Evolutionary conservation across 2,329 filamentous ascomycete genomes (phyloP), one percentile per base, ranked within the genome.

Genomic region (Macrophomina phaseolina): DNA sequence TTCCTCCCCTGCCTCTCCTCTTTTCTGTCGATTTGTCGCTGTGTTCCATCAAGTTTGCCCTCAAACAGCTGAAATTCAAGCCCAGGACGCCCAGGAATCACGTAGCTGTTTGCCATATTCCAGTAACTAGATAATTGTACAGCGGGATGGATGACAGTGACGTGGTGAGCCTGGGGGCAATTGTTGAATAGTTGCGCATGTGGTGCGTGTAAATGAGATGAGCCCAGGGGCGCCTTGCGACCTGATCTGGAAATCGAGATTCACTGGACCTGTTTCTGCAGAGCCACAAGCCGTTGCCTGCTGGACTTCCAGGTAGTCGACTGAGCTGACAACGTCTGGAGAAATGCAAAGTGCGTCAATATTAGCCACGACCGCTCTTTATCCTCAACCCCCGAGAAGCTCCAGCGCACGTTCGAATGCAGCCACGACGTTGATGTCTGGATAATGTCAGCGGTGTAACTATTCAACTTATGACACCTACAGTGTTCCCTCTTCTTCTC

Each of bases 401-500:
- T 74, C 68, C 30, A 84, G 81, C 78, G 82, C 82, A 81, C 78
- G 81, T 71, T 82, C 74, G 72, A 84, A 84, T 6, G 82, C 82
- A 38, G 75, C 71, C 42, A 84, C 81, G 8, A 84, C 82, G 66
- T 75, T 76, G 65, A 79, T 74, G 64, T 84, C 82, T 84, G 66
- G 2, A 9, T 1, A 32, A 5, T 4, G 48, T 67, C 53, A 67
- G 49, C 30, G 18, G 14, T 30, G 12, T 8, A 23, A 8, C n/a
- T 1, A 14, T 14, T 18, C n/a, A 38, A 5, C 23, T 49, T 23
- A 7, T 49, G 28, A 51, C 36, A 80, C 91, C 81, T 81, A 97
- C 93, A 92, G 73, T 97, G 93, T 68, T 89, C 84, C 74, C 93
- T 90, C 75, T 91, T 95, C 71, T 90, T 85, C 64, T 89, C 87